Evolutionary conservation across 2,329 filamentous ascomycete genomes (phyloP), one percentile per base, ranked within the genome.

Genomic region (Aureobasidium sp.): DNA sequence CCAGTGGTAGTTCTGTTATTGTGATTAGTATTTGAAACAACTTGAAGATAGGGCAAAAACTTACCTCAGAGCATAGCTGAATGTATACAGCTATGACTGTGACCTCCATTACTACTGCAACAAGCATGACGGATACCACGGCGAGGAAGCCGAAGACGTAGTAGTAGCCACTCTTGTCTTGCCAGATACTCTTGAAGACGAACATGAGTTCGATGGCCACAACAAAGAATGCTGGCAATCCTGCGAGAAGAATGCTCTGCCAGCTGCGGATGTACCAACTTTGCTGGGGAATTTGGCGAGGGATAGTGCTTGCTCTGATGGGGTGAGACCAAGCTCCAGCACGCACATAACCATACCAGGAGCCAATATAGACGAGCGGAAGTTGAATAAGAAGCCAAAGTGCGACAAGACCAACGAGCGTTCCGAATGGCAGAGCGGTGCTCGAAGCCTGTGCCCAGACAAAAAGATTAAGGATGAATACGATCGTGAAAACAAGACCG

Each of bases 111-210:
- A 96, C 84, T 0, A 89, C 91, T 45, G 94, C 74, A 34, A 91
- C 79, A 9, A 94, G 76, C 62, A 94, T 88, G 11, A 84, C 77
- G 27, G 81, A 86, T 11, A 94, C 87, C 14, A 91, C 85, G 8
- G 86, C 85, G 65, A 94, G 75, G 77, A 93, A 96, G 13, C 91
- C 91, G 71, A 94, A 96, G 27, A 95, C 86, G 74, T 96, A 96
- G 75, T 96, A 96, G 74, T 92, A 95, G 7, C 89, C 90, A 70
- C 85, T 91, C 78, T 95, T 95, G 75, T 95, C 91, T 73, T 92
- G 88, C 89, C 90, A 94, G 37, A 95, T 74, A 53, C 88, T 91
- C 75, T 91, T 89, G 75, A 95, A 94, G 54, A 94, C 86, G 71
- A 92, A 94, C 45, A 93, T 80, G 14, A 95, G 81, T 75, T 95